Conservation (phyloP, 2,329 filamentous ascomycete species). For the Claviceps pazoutovae region DNA sequence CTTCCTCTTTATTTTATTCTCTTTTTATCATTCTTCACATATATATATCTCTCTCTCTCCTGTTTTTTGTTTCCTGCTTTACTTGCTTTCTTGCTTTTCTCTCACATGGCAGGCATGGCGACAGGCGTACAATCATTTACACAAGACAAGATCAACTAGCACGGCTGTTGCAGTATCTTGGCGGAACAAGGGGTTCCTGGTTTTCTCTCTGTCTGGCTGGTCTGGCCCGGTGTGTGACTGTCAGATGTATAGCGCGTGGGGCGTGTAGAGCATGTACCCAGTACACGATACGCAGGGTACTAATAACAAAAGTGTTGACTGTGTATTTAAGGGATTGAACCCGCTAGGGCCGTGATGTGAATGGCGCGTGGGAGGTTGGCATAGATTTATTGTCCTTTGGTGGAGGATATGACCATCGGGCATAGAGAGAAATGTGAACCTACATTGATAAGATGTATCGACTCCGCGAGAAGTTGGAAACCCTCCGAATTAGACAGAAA, state of each 20-base stretch:
- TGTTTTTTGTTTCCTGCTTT: background rate
- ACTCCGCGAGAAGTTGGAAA: background rate
- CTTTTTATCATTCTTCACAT: background rate
- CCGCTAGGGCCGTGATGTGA: no score
- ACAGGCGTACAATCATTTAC: conserved; percentile 3
- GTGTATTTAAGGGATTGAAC: no score
- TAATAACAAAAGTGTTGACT: background rate
- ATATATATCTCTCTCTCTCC: background rate
- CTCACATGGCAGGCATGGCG: conserved; percentile 5
- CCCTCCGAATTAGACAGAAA: no score
- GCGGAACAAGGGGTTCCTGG: background rate
- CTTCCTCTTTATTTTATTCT: background rate
- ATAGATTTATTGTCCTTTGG: background rate
- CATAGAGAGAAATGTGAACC: no score
- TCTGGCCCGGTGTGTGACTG: background rate
- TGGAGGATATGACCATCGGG: no score
- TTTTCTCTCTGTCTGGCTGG: background rate
- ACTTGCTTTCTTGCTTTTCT: background rate
- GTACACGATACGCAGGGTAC: background rate
- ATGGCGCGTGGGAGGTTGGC: background rate
- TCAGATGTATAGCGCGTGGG: background rate
- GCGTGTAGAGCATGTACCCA: background rate
- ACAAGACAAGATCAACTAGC: background rate
- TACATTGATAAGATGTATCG: no score
- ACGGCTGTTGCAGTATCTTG: background rate